A percentile compares a stretch with the other conserved stretches of the same genome.
Evolutionary conservation across 106 monocot genomes (phyloP).

Genomic region (Phalaenopsis equestris): DNA sequence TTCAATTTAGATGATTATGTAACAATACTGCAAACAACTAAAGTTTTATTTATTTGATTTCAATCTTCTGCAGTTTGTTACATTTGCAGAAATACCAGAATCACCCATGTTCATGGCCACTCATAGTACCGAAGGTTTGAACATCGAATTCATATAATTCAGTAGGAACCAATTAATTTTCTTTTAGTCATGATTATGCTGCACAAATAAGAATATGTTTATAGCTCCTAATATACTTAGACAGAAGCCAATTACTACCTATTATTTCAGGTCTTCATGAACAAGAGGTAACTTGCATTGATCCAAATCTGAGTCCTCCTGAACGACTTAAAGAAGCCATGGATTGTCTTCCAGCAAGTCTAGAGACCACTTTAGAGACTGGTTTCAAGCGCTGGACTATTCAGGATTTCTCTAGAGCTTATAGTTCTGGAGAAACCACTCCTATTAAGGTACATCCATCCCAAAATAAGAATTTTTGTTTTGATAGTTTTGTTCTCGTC

Average conservation of each 20-base stretch:
- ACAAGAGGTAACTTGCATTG: constrained; percentile 38
- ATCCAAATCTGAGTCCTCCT: constrained; percentile 35
- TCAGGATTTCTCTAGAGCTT: constrained; percentile 62
- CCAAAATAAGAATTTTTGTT: neutral
- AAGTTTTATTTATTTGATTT: neutral
- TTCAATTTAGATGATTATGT: neutral
- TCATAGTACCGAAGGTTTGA: constrained; percentile 48
- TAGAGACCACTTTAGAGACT: constrained; percentile 10
- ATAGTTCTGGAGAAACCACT: constrained; percentile 52
- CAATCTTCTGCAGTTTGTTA: constrained; percentile 53
- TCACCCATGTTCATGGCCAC: constrained; percentile 56
- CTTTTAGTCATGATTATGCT: too few relatives aligned
- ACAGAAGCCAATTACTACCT: neutral
- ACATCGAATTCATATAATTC: neutral
- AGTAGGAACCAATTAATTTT: too few relatives aligned
- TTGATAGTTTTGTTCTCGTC: neutral
- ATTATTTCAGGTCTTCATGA: constrained; percentile 45
- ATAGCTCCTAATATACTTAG: neutral
- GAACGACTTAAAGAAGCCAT: constrained; percentile 52
- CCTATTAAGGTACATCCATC: constrained; percentile 43
- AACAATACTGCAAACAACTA: neutral
- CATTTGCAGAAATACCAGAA: constrained; percentile 60
- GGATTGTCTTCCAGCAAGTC: constrained; percentile 34
- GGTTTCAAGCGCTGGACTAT: constrained; percentile 61
- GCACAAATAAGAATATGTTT: too few relatives aligned